Evolutionary conservation across 345 rosid genomes (phyloP), one percentile per base, ranked within the genome.

Genomic region (Conringia planisiliqua): DNA sequence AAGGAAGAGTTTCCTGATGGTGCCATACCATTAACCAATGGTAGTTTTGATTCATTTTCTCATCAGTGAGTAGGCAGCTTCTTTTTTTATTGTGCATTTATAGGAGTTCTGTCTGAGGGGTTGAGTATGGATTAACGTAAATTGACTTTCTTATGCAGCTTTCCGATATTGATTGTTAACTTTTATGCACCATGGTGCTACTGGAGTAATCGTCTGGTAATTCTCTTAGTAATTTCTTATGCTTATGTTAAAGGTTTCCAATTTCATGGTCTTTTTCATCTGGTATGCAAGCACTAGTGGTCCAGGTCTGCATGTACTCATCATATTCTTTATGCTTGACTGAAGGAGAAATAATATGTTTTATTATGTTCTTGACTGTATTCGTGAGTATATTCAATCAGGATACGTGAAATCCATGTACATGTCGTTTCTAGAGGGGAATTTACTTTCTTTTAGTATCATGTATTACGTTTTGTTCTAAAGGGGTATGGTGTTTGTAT

Each of bases 161-260:
- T 81, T 83, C 96, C 94, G 26, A 83, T 96, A 84, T 77, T 96
- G 82, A 90, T 82, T 39, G 96, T 96, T 70, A 96, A 96, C 83
- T 96, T 96, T 84, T 83, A 68, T 82, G 98, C 98, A 68, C 98
- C 98, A 68, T 96, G 99, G 99, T 96, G 99, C 89, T 83, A 81
- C 82, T 96, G 96, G 96, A 86, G 99, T 79, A 89, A 81, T 68
- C 98, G 96, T 80, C 85, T 96, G 97, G 98, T 92, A 88, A 82
- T 78, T 66, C 30, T 71, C 67, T 71, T 46, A 18, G 13, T 64
- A 18, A 10, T 55, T 64, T 60, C 51, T 50, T 22, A 20, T 50
- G 56, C 56, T 65, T 68, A 26, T 43, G 59, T 56, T 63, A 24
- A 43, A 13, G 18, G 12, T 46, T 39, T 47, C 30, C 62, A 55